Evolutionary conservation across 139 green algal genomes (phyloP).

Genomic region (Auxenochlorella pyrenoidosa): DNA sequence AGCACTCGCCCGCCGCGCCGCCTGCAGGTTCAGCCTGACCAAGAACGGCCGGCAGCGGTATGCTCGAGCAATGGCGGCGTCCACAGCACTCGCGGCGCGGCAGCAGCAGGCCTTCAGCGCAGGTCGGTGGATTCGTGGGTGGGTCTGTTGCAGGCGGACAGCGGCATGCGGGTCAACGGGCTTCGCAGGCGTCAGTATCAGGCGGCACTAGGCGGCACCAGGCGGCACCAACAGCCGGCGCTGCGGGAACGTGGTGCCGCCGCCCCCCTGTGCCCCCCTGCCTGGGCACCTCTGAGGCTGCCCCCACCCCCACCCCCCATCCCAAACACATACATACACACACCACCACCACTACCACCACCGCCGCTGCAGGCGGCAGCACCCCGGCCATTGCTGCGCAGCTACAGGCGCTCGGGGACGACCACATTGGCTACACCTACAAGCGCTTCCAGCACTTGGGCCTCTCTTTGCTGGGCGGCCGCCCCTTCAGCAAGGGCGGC

Average conservation of each 20-base stretch:
- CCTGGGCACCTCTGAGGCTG: too few relatives aligned
- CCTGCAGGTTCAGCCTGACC: slow-evolving; percentile 43
- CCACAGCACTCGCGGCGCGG: not conserved
- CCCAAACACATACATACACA: too few relatives aligned
- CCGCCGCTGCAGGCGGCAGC: slow-evolving; percentile 4
- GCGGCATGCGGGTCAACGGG: too few relatives aligned
- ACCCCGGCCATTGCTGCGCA: not conserved
- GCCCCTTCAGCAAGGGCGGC: slow-evolving; percentile 73
- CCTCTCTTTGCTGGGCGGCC: slow-evolving; percentile 58
- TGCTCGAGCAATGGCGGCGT: not conserved
- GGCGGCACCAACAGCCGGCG: too few relatives aligned
- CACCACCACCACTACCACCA: too few relatives aligned
- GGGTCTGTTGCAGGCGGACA: too few relatives aligned
- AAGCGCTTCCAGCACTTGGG: slow-evolving; percentile 39
- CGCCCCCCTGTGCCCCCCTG: too few relatives aligned
- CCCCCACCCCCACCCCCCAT: too few relatives aligned
- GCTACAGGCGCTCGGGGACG: slow-evolving; percentile 61
- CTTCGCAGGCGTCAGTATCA: too few relatives aligned
- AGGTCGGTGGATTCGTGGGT: not conserved
- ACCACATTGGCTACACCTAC: slow-evolving; percentile 64
- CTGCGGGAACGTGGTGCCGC: too few relatives aligned
- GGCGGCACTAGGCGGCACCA: too few relatives aligned
- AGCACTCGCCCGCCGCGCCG: not conserved
- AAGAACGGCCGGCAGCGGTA: not conserved
- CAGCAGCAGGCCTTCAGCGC: slow-evolving; percentile 4